A percentile compares a stretch with the other conserved stretches of the same genome.
phyloP scores from a whole-genome alignment of 768 basidiomycete genomes.

The Russula griseocarnosa region DNA sequence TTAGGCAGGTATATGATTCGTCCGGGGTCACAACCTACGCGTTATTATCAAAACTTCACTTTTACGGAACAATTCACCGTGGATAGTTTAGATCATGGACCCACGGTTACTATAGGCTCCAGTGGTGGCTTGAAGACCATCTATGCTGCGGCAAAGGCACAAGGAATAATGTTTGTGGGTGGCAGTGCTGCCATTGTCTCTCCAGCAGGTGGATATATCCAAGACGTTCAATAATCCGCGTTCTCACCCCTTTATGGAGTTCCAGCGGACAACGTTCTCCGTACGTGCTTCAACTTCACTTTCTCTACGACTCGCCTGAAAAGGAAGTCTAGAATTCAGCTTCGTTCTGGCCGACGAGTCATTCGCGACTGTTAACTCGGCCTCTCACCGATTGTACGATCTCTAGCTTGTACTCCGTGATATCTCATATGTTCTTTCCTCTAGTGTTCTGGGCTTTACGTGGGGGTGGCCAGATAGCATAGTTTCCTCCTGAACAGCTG shows the following conservation, averaged over 20 bases:
- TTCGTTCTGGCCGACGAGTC: conserved; percentile 19
- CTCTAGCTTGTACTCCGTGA: background rate
- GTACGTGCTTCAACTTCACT: no score
- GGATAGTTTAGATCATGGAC: no score
- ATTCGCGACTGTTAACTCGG: conserved; percentile 6
- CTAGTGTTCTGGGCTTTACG: conserved; percentile 30
- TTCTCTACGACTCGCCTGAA: no score
- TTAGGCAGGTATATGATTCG: no score
- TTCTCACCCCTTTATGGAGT: conserved; percentile 29
- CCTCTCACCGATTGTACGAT: conserved; percentile 16
- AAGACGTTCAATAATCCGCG: conserved; percentile 31
- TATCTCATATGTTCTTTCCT: background rate
- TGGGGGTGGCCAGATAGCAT: conserved; percentile 35
- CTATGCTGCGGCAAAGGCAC: conserved; percentile 27
- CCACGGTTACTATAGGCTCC: no score
- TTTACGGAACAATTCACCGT: no score
- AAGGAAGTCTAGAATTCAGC: conserved; percentile 8
- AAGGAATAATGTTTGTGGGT: conserved; percentile 29
- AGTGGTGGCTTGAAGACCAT: conserved; percentile 28
- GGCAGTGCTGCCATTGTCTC: conserved; percentile 30
- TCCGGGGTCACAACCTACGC: no score
- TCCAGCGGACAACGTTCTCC: conserved; percentile 32
- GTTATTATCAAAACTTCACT: no score
- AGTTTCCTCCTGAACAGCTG: conserved; percentile 12
- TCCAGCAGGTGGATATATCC: conserved; percentile 30